Evolutionary conservation across 192 early-diverging fungal genomes (phyloP).

Genomic region (Coemansia sp.): DNA sequence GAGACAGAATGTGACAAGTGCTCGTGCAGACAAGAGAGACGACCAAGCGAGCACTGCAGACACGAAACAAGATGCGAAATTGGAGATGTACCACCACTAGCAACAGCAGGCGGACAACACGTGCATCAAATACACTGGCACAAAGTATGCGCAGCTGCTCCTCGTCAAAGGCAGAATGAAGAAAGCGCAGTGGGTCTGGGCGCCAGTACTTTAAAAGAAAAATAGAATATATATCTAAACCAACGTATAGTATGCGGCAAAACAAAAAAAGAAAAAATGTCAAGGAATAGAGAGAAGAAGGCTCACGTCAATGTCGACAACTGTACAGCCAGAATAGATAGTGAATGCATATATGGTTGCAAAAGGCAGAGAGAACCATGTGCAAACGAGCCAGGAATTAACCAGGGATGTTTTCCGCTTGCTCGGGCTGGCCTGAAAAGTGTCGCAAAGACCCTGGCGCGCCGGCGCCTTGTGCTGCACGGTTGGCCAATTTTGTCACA

Average conservation of each 20-base stretch:
- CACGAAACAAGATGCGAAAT: not conserved
- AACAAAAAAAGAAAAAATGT: slow-evolving; percentile 4
- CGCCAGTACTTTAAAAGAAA: slow-evolving; percentile 2
- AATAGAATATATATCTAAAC: not conserved
- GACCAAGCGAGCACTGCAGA: not conserved
- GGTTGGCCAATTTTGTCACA: not conserved
- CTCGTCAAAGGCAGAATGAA: no score
- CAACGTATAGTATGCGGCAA: not conserved
- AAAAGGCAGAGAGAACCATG: slow-evolving; percentile 1
- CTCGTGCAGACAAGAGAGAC: not conserved
- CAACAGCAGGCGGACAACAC: not conserved
- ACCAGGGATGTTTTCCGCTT: not conserved
- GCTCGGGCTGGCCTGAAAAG: not conserved
- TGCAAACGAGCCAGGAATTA: slow-evolving; percentile 2
- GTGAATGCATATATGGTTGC: slow-evolving; percentile 1
- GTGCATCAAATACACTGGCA: not conserved
- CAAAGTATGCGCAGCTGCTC: not conserved
- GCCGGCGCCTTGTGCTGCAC: not conserved
- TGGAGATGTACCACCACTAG: slow-evolving; percentile 1
- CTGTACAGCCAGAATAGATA: not conserved
- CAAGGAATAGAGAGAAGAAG: not conserved
- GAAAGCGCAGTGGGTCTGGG: not conserved
- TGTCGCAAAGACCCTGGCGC: slow-evolving; percentile 1
- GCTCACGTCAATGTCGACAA: not conserved
- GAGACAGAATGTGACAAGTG: not conserved